Evolutionary conservation across 306 rosid species (phyloP).

Genomic region (Vigna hirtella): DNA sequence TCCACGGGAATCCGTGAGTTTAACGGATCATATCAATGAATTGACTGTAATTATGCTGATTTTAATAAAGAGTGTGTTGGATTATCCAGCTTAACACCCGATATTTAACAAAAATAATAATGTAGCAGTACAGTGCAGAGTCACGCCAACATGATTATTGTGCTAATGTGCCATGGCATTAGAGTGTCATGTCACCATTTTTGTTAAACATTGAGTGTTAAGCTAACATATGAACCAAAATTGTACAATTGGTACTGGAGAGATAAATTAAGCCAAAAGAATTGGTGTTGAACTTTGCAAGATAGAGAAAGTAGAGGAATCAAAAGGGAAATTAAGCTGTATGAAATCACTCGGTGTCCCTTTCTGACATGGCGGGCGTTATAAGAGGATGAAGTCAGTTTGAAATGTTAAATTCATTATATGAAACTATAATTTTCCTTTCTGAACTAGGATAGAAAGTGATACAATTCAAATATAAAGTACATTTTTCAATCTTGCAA

Average conservation of each 20-base stretch:
- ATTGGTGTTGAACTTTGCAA: background rate
- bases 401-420: no score
- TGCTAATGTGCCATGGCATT: background rate
- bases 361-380: background rate
- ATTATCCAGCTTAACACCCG: background rate
- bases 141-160: background rate
- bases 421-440: background rate
- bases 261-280: background rate
- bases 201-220: background rate
- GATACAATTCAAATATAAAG: background rate
- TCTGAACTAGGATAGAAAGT: background rate
- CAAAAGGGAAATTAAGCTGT: background rate
- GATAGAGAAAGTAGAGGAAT: background rate
- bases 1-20: no score
- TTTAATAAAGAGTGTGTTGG: background rate
- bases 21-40: no score
- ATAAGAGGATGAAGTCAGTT: background rate
- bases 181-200: background rate
- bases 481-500: background rate
- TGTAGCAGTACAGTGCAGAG: background rate
- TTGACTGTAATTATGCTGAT: no score
- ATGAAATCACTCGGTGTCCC: slow-evolving; percentile 17
- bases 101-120: background rate
- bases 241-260: background rate
- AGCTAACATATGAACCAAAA: background rate